Conservation (phyloP, 2,329 filamentous ascomycete species). For the Paracoccidioides brasiliensis region DNA sequence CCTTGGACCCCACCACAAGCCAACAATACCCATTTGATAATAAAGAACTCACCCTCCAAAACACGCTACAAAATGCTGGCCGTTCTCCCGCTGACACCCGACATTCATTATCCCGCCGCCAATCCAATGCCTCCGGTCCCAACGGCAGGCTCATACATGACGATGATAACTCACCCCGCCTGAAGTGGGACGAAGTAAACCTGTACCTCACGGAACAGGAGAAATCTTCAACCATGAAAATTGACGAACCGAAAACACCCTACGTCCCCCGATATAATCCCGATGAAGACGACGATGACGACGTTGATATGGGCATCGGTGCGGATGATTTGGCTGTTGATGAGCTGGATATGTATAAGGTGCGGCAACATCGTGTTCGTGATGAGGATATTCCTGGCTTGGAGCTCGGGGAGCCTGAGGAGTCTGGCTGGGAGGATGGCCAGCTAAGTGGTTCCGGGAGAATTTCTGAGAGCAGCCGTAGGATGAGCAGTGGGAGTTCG, state of each 20-base stretch:
- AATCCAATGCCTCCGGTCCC: slow-evolving; percentile 40
- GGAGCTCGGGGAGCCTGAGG: slow-evolving; percentile 85
- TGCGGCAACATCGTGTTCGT: slow-evolving; percentile 30
- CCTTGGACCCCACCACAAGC: slow-evolving; percentile 23
- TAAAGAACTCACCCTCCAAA: slow-evolving; percentile 84
- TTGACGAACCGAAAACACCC: slow-evolving; percentile 94
- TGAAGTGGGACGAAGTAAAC: slow-evolving; percentile 99
- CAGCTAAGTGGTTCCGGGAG: slow-evolving; percentile 23
- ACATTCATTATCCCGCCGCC: slow-evolving; percentile 52
- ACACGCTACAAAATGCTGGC: slow-evolving; percentile 89
- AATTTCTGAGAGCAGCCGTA: slow-evolving; percentile 33
- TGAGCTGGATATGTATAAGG: slow-evolving; percentile 46
- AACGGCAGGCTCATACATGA: slow-evolving; percentile 33
- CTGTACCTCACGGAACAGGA: slow-evolving; percentile 95
- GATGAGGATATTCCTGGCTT: slow-evolving; percentile 83
- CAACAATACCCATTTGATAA: slow-evolving; percentile 41
- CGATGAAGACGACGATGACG: slow-evolving; percentile 59
- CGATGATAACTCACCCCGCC: slow-evolving; percentile 53
- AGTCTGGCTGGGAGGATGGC: slow-evolving; percentile 31
- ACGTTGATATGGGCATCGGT: slow-evolving; percentile 40
- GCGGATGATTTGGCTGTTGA: slow-evolving; percentile 57
- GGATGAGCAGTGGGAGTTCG: slow-evolving; percentile 25
- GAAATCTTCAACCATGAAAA: slow-evolving; percentile 94
- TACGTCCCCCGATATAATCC: slow-evolving; percentile 90
- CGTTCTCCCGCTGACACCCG: slow-evolving; percentile 53